These are phyloP conservation scores for Pseudomassariella vexata DNA, from an alignment of 2,329 filamentous ascomycete species.

Conservation along the genomic window DNA sequence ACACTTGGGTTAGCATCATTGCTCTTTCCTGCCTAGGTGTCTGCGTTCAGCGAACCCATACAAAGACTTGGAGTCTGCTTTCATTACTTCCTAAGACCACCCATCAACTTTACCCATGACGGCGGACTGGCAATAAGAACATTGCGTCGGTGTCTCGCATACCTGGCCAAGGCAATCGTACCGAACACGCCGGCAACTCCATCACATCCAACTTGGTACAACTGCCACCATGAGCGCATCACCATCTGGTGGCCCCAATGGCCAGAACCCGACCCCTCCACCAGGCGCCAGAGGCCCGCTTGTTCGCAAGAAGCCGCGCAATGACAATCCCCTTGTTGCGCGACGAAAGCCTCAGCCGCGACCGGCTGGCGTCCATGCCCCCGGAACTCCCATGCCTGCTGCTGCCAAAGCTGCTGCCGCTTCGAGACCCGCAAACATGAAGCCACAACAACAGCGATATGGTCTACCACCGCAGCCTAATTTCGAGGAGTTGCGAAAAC, in stretches of 20 bases:
- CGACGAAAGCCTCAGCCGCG: conserved; percentile 44
- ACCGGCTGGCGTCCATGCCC: conserved; percentile 20
- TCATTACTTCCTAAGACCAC: no score
- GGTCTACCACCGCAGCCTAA: conserved; percentile 21
- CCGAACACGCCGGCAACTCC: no score
- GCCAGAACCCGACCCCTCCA: conserved; percentile 39
- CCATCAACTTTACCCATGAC: no score
- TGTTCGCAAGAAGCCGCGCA: conserved; percentile 41
- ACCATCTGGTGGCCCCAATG: conserved; percentile 37
- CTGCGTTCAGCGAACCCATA: no score
- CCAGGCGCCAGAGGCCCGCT: conserved; percentile 31
- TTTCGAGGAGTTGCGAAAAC: conserved; percentile 36
- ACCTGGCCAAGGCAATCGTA: no score
- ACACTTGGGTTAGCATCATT: no score
- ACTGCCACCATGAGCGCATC: conserved; percentile 34
- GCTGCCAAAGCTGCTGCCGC: conserved; percentile 18
- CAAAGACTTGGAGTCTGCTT: no score
- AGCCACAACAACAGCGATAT: conserved; percentile 13
- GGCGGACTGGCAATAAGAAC: no score
- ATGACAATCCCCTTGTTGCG: conserved; percentile 57
- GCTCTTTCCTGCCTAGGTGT: no score
- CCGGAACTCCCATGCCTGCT: conserved; percentile 16
- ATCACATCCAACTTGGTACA: no score
- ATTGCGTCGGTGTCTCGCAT: no score
- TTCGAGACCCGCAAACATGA: conserved; percentile 11